A percentile compares a stretch with the other conserved stretches of the same genome.
Conservation (phyloP, 164 flowering plant genomes). For the Nelumbo lutea region DNA sequence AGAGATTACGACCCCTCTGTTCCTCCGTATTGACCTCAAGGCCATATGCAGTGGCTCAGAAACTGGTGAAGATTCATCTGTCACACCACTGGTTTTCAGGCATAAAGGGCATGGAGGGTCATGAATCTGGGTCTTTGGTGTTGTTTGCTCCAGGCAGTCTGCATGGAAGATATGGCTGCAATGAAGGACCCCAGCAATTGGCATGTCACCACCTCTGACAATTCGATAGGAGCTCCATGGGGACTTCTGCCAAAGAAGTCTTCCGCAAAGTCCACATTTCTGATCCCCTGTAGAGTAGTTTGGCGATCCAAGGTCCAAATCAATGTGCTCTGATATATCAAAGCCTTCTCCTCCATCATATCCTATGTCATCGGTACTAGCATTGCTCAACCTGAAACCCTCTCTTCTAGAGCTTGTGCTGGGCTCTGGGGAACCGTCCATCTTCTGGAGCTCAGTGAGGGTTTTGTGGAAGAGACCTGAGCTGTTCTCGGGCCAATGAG, state of each 20-base stretch:
- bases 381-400: constrained; percentile 44
- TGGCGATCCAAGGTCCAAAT: constrained; percentile 19
- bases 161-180: constrained; percentile 54
- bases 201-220: constrained; percentile 42
- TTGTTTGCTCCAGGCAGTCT: constrained; percentile 46
- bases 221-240: constrained; percentile 44
- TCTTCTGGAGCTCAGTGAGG: constrained; percentile 31
- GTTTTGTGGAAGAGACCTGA: constrained; percentile 27
- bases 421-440: constrained; percentile 36
- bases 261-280: constrained; percentile 43
- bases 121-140: constrained; percentile 34
- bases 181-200: constrained; percentile 39
- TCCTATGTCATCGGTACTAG: constrained; percentile 41
- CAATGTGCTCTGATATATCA: constrained; percentile 25
- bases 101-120: constrained; percentile 55
- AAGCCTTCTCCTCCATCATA: constrained; percentile 36
- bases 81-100: constrained; percentile 18
- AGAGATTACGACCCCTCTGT: constrained; percentile 19
- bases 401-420: constrained; percentile 43
- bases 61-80: constrained; percentile 22
- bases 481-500: constrained; percentile 26
- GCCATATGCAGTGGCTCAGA: constrained; percentile 37
- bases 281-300: constrained; percentile 14
- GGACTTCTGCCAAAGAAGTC: constrained; percentile 36
- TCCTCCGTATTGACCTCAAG: constrained; percentile 24